Base-by-base conservation (phyloP, 2,329 filamentous ascomycete species). In the Cladophialophora psammophila region DNA sequence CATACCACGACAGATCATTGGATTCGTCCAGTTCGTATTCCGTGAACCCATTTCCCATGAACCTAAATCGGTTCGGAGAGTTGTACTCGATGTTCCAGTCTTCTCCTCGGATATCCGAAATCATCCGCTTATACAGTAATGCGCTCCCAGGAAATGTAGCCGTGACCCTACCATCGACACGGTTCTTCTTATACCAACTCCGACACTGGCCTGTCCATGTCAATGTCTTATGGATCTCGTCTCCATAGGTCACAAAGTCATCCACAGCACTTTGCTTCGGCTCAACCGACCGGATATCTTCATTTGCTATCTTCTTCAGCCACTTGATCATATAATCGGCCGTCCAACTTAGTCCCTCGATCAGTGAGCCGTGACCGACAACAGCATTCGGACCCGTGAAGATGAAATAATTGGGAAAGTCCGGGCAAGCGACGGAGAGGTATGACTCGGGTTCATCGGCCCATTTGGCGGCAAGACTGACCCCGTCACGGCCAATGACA, bases 11-110 rank as follows among this genome's bases (percentile, higher is more conserved):
- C 48, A 63, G 32, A 18, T 63, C 60, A 15, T 35, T 54, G 3
- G 18, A 20, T 1, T 63, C 50, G n/a, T 55, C 34, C 73, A 78
- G 74, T 66, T 82, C 80, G 72, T 81, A 61, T 54, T 78, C 80
- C 1, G 76, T 74, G 70, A 80, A 81, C 32, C 74, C 57, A 67
- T 80, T 80, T 72, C 64, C 66, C 36, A 55, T 60, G 63, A 79
- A 79, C 7, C 10, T n/a, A 18, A 63, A 63, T 5, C 32, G 48
- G 31, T 63, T 63, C 3, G 45, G 12, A 13, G 35, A 26, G 3
- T 18, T 53, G 34, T 45, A 60, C 9, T 45, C 18, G 18, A 60
- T 60, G 9, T 60, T 35, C 7, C 15, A 60, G 38, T 60, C 57
- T 18, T 60, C 57, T 76, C 75, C 78, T 4, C 76, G 73, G 3